Evolutionary conservation across 345 rosid species (phyloP), one percentile per base, ranked within the genome.

Genomic region (Lepidium africanum): DNA sequence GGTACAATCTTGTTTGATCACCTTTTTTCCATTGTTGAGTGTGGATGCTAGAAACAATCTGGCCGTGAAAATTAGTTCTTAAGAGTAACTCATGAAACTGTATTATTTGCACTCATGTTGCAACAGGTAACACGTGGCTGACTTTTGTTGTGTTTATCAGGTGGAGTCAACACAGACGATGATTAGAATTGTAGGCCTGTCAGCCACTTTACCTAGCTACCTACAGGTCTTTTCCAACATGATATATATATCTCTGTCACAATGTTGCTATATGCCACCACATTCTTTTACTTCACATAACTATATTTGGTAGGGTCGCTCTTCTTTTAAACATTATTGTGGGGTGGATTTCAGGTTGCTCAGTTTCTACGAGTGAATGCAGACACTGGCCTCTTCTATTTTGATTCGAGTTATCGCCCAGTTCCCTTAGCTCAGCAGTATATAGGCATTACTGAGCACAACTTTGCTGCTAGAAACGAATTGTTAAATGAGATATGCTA

Each of bases 181-280:
- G 98, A 93, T 93, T 69, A 96, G 98, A 64, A 88, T 93, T 57
- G 98, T 93, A 43, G 98, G 98, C 79, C 92, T 93, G 72, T 93
- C 98, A 77, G 98, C 98, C 72, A 93, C 98, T 68, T 76, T 90
- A 56, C 98, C 98, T 54, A 90, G 92, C 77, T 93, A 88, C 76
- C 69, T 85, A 65, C 94, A 93, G 98, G 98, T 93, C 62, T 63
- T 37, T 63, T 38, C 9, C 59, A 43, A 38, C 27, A 59, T 42
- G 47, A 73, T 41, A 51, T 42, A 51, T 42, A 60, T 36, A 46
- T 67, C 10, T 59, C n/a, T 33, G 27, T 25, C 27, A 25, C 27
- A 25, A 25, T 25, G 27, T 25, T 25, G 27, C 27, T 25, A 25
- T 25, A 25, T 25, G 27, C 27, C 27, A 25, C 27, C 27, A 25